Percentiles rank a stretch among this genome's conserved stretches.
Evolutionary conservation across 257 asterid genomes (phyloP).

Genomic region (Oldenlandia corymbosa): DNA sequence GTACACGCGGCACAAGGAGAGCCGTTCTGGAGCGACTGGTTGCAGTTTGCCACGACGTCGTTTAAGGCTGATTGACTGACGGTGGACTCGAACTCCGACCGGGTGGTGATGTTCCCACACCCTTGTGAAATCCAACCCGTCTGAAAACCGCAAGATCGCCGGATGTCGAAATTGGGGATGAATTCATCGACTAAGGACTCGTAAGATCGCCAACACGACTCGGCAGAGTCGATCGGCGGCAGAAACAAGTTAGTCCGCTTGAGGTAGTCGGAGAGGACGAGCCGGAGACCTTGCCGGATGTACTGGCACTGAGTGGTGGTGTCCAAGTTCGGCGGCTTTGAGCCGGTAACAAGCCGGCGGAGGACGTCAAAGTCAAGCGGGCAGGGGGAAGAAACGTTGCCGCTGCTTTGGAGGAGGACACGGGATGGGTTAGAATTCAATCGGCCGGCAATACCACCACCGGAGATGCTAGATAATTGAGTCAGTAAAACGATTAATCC

Average conservation of each 20-base stretch:
- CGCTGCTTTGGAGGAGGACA: conserved; percentile 36
- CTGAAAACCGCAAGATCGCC: conserved; percentile 56
- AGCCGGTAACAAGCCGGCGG: conserved; percentile 23
- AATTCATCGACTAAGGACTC: conserved; percentile 38
- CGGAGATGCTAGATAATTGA: background rate
- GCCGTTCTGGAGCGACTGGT: conserved; percentile 50
- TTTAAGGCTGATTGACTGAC: conserved; percentile 34
- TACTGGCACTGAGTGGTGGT: conserved; percentile 45
- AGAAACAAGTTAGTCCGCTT: conserved; percentile 44
- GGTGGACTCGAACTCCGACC: conserved; percentile 50
- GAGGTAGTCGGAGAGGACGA: conserved; percentile 62
- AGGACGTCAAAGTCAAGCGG: conserved; percentile 52
- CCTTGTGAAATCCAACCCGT: conserved; percentile 68
- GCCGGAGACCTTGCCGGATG: conserved; percentile 64
- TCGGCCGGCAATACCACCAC: too few species aligned
- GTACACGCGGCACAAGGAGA: conserved; percentile 85
- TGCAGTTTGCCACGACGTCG: conserved; percentile 42
- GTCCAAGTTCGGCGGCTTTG: conserved; percentile 26
- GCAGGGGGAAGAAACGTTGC: conserved; percentile 30
- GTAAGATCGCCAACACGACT: conserved; percentile 58
- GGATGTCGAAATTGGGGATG: conserved; percentile 37
- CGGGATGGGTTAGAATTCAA: conserved; percentile 22
- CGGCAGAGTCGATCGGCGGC: conserved; percentile 51
- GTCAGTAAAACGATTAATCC: background rate
- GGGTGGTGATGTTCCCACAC: conserved; percentile 63